Base-by-base conservation (phyloP, 2,329 filamentous ascomycete species). In the Colletotrichum tropicale region DNA sequence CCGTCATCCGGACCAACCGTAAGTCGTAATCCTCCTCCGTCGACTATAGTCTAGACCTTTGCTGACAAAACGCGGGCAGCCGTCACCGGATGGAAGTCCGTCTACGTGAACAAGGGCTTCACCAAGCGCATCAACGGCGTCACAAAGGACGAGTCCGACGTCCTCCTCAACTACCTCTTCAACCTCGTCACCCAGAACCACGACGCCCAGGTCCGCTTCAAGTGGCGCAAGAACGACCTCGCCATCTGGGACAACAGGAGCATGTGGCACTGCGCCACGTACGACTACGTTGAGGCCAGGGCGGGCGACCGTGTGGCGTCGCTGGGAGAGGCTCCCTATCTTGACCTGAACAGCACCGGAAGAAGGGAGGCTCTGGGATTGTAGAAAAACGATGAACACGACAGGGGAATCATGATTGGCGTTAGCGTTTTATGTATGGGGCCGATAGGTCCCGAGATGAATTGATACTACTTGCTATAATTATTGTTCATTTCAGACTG, bases 171-270 rank as follows among this genome's bases (percentile, higher is more conserved):
- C 16, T 89, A 89, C 76, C 84, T 89, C 58, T 86, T 88, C 77
- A 86, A 86, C 74, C 79, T 90, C 13, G 84, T 89, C 13, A 86
- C 86, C 8, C 84, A 90, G 79, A 92, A 92, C 79, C 89, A 91
- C 76, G 90, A 92, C 78, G 84, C 87, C 1, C 90, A 91, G 79
- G 89, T 91, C 10, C 85, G 90, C 6, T 91, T 88, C 79, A 85
- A 85, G 68, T 91, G 89, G 89, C 84, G 83, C 69, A 84, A 87
- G 79, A 89, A 90, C 71, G 89, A 91, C 78, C 80, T 88, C 6
- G 89, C 91, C 2, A 92, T 94, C 77, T 94, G 93, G 93, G 92
- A 94, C 80, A 94, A 94, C 79, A 83, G 88, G 66, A 87, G 83
- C 34, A 88, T 85, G 13, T 86, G 84, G 78, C 87, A 89, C 76